Evolutionary conservation across 2,329 filamentous ascomycete genomes (phyloP), one percentile per base, ranked within the genome.

Genomic region (Cercospora janseana): DNA sequence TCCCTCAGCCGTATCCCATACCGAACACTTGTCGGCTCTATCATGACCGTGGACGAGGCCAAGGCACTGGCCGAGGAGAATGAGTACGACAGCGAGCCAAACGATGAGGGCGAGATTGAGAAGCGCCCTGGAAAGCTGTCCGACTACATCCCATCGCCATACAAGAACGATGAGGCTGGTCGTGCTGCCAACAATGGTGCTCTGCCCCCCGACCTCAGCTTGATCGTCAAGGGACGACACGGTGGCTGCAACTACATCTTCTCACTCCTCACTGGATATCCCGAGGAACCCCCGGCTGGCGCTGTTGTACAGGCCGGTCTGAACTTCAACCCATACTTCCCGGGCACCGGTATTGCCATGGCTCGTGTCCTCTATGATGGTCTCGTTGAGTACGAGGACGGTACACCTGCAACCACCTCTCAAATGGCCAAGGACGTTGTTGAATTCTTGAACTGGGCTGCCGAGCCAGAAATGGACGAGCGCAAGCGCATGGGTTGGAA

Each of bases 311-410:
- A 84, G 65, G 83, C 85, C 56, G 93, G 93, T 68, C 85, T 98
- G 75, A 96, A 97, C 85, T 98, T 98, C 84, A 98, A 98, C 83
- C 93, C 93, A 55, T 98, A 96, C 81, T 98, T 98, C 85, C 93
- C 93, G 51, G 93, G 93, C 70, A 97, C 93, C 64, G 92, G 92
- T 70, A 98, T 98, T 72, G 93, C 88, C 67, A 98, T 98, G 93
- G 92, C 86, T 65, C 92, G 93, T 83, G 93, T 97, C 55, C 83
- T 98, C 55, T 98, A 95, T 76, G 93, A 98, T 63, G 93, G 89
- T 59, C 78, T 98, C 51, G 93, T 98, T 58, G 93, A 98, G 73
- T 98, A 97, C 77, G 93, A 98, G 72, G 93, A 98, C 63, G 90
- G 82, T 58, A 98, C 93, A 32, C 88, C 90, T 45, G 93, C 93